These are phyloP conservation scores for Coemansia sp. DNA, from an alignment of 192 early-diverging fungal genomes.

Conservation along the genomic window DNA sequence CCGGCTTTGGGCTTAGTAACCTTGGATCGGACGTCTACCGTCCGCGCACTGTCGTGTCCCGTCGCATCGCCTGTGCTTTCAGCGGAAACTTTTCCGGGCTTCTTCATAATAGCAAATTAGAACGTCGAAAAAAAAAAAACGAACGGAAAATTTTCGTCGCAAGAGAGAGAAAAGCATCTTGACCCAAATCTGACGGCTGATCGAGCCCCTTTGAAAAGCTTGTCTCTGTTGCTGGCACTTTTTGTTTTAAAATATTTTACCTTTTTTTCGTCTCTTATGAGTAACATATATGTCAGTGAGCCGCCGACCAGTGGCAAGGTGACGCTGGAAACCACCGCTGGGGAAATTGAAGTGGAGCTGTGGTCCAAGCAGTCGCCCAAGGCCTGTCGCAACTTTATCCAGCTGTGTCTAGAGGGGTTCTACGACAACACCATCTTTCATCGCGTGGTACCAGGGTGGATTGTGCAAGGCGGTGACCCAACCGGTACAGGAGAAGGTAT, in stretches of 20 bases:
- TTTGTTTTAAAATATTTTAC: not conserved
- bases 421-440: slow-evolving; percentile 91
- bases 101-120: slow-evolving; percentile 4
- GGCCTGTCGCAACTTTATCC: slow-evolving; percentile 94
- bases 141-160: not conserved
- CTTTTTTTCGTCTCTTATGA: slow-evolving; percentile 25
- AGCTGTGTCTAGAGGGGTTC: slow-evolving; percentile 88
- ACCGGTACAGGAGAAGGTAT: slow-evolving; percentile 73
- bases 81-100: not conserved
- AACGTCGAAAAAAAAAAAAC: not conserved
- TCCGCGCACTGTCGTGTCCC: not conserved
- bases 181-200: not conserved
- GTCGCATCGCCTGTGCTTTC: not conserved
- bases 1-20: slow-evolving; percentile 18
- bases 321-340: slow-evolving; percentile 79
- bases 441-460: slow-evolving; percentile 86
- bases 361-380: slow-evolving; percentile 95
- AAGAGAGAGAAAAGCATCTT: not conserved
- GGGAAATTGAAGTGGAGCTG: slow-evolving; percentile 89
- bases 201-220: not conserved
- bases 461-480: slow-evolving; percentile 95
- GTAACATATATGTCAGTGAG: slow-evolving; percentile 51
- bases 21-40: slow-evolving; percentile 6
- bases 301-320: slow-evolving; percentile 70
- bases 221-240: not conserved